Evolutionary conservation across 2,329 filamentous ascomycete species (phyloP), one percentile per base, ranked within the genome.

Genomic region (Sporothrix brasiliensis): DNA sequence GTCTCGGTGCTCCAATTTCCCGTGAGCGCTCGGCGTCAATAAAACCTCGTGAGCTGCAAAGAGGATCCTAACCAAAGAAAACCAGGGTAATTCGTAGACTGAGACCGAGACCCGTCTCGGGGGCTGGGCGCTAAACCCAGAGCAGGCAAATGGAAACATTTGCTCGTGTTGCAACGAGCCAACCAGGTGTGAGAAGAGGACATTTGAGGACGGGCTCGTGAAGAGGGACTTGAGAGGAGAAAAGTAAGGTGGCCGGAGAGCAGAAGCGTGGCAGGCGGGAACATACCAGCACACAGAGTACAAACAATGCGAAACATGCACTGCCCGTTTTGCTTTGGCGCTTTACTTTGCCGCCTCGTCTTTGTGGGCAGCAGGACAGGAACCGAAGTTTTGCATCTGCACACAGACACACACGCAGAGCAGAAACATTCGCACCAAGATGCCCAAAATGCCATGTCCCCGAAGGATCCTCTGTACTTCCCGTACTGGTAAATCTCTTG

Each of bases 111-210:
- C 34, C 34, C 6, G 60, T 66, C 61, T 66, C 61, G 61, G 61
- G 34, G 44, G 13, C 41, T 44, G 39, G 61, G 47, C 47, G 61
- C 61, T 66, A 66, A 39, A n/a, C 47, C 47, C 47, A 30, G 61
- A 66, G 44, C 47, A 66, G 61, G 60, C 14, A 53, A 67, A 67
- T 50, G 63, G 27, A 61, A 61, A 44, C 56, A 61, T 61, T 24
- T 14, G 10, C 34, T 21, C 3, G 7, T 2, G 13, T 5, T 13
- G n/a, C 13, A 14, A 21, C 19, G 56, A 61, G n/a, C 56, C 56
- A 61, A 44, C 56, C 34, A 61, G 56, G 56, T 41, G 24, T 21
- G 56, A 41, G 56, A 21, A 10, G 11, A 61, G 56, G 52, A 27
- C 14, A 54, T 13, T 30, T 1, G 52, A 14, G 11, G 21, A 54